Evolutionary conservation across 306 rosid genomes (phyloP), one percentile per base, ranked within the genome.

Genomic region (Luffa acutangula): DNA sequence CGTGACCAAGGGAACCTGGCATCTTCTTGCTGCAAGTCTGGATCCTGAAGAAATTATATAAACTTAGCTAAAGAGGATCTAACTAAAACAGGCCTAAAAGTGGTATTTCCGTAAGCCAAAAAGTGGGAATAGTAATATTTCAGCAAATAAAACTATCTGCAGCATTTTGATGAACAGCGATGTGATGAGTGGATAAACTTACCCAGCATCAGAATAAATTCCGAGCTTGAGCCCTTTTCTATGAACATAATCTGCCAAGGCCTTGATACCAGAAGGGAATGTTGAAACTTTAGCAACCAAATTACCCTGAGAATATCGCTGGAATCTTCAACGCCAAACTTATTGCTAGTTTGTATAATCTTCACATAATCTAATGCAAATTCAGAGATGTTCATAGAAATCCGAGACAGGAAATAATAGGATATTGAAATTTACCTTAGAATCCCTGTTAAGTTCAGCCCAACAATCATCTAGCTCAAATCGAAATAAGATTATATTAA

Each of bases 171-270:
- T 25, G 77, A 46, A 70, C 2, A 0, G 13, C 42, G 2, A 49
- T 25, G 20, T 31, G 21, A 73, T 73, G 25, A 49, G 42, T 73
- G 78, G 25, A 73, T 73, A 14, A 0, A 25, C 41, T 11, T 84
- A 90, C 96, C 97, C 97, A 15, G 96, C 93, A 87, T 90, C 93
- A 37, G 97, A 92, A 76, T 92, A 90, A 18, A 92, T 88, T 59
- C 96, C 97, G 66, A 92, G 80, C 82, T 90, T 90, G 39, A 93
- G 81, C 60, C 92, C 97, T 79, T 87, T 90, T 71, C 81, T 54
- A 39, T 93, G 97, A 49, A 93, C 96, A 85, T 93, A 90, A 77
- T 93, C 91, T 56, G 92, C 92, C 9, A 93, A 73, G 79, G 90
- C 91, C 83, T 88, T 86, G 2, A 93, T 90, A 81, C 97, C 93